Evolutionary conservation across 176 grass and related monocot genomes (phyloP).

Genomic region (Aegilops speltoides): DNA sequence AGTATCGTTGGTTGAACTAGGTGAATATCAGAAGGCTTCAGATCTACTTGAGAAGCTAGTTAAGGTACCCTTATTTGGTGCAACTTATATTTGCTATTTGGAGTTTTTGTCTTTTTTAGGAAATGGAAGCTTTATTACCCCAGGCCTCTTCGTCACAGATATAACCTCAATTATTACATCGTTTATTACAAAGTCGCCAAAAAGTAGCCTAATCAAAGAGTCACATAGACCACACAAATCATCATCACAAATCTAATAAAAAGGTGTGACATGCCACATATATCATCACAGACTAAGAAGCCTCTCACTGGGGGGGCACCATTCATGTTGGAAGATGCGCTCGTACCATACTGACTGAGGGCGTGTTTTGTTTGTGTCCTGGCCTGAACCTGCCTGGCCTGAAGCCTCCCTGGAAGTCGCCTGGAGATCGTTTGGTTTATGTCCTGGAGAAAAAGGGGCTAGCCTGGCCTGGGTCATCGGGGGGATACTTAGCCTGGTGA

Average conservation of each 20-base stretch:
- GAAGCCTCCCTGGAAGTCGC: too few species aligned
- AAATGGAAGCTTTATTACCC: not conserved
- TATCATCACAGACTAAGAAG: not conserved
- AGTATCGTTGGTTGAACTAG: constrained; percentile 82
- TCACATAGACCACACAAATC: not conserved
- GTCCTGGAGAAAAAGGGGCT: too few species aligned
- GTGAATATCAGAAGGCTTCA: constrained; percentile 78
- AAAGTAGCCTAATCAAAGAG: not conserved
- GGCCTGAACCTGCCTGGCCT: too few species aligned
- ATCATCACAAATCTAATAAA: not conserved
- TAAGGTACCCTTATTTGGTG: constrained; percentile 51
- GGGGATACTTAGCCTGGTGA: too few species aligned
- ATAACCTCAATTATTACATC: not conserved
- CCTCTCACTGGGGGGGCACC: not conserved
- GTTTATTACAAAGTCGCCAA: not conserved
- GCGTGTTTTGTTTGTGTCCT: too few species aligned
- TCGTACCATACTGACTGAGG: not conserved
- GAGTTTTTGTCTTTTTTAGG: not conserved
- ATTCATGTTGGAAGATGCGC: not conserved
- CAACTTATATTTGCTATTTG: not conserved
- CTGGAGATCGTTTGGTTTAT: too few species aligned
- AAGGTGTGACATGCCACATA: too few species aligned
- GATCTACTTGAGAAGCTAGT: constrained; percentile 72
- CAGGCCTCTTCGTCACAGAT: not conserved
- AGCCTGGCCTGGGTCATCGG: too few species aligned